phyloP scores from a whole-genome alignment of 2,329 filamentous ascomycete species.

The Botrytis elliptica region DNA sequence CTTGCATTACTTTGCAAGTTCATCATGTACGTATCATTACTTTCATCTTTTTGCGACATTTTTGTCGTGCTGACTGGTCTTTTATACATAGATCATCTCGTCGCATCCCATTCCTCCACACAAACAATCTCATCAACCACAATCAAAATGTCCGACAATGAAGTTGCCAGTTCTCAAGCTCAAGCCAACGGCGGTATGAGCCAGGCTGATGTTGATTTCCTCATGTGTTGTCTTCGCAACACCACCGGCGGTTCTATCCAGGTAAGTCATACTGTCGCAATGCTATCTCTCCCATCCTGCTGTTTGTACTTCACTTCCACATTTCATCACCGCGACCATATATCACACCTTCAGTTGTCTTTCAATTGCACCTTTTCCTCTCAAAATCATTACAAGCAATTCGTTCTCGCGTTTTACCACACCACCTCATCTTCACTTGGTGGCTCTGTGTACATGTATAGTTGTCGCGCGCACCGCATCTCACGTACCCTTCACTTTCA shows the following conservation, averaged over 20 bases:
- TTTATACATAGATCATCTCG: not conserved
- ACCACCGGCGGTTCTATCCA: conserved; percentile 26
- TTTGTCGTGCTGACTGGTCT: conserved; percentile 2
- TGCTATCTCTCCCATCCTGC: not conserved
- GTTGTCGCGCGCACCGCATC: not conserved
- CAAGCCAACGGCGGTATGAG: conserved; percentile 22
- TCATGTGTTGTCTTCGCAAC: conserved; percentile 33
- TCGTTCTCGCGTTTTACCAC: not conserved
- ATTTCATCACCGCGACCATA: not conserved
- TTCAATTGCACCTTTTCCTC: too few relatives aligned
- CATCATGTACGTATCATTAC: conserved; percentile 8
- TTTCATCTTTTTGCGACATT: not conserved
- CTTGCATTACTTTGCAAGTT: conserved; percentile 11
- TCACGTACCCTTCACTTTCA: not conserved
- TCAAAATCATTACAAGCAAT: not conserved
- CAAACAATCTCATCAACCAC: not conserved
- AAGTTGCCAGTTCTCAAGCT: not conserved
- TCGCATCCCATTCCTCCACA: not conserved
- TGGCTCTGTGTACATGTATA: not conserved
- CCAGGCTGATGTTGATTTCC: conserved; percentile 29
- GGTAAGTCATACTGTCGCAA: conserved; percentile 25
- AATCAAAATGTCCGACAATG: conserved; percentile 17
- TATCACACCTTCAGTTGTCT: not conserved
- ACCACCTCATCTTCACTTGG: not conserved
- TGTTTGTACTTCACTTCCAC: not conserved